These are phyloP conservation scores for Tylopilus sp. DNA, from an alignment of 1,284 basidiomycete species.

Conservation along the genomic window DNA sequence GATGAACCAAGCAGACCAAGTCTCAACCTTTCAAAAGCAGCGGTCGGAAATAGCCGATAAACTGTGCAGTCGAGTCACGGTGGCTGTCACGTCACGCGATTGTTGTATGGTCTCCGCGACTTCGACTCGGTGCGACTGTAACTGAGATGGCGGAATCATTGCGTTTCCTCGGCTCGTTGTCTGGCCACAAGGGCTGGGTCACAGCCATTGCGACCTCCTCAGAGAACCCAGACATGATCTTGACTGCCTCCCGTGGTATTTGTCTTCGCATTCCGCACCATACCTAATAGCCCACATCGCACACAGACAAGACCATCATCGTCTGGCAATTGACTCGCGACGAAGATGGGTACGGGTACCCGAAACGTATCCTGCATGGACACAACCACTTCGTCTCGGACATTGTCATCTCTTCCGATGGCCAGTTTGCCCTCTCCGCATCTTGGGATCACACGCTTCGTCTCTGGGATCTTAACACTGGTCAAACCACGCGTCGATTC, in stretches of 20 bases:
- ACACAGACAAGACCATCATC: slow-evolving; percentile 99
- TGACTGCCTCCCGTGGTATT: slow-evolving; percentile 94
- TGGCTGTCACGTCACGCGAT: slow-evolving; percentile 55
- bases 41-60: slow-evolving; percentile 34
- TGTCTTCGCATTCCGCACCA: slow-evolving; percentile 25
- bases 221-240: slow-evolving; percentile 96
- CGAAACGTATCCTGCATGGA: slow-evolving; percentile 96
- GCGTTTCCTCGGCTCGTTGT: slow-evolving; percentile 88
- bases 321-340: slow-evolving; percentile 99
- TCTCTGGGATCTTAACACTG: slow-evolving; percentile 98
- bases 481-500: slow-evolving; percentile 91
- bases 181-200: slow-evolving; percentile 96
- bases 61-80: slow-evolving; percentile 51
- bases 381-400: slow-evolving; percentile 99
- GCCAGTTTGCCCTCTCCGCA: slow-evolving; percentile 98
- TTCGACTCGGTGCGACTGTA: slow-evolving; percentile 33
- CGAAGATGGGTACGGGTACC: slow-evolving; percentile 89
- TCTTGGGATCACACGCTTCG: slow-evolving; percentile 99
- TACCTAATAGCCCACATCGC: slow-evolving; percentile 20
- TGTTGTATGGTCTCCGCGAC: slow-evolving; percentile 26
- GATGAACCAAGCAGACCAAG: not conserved
- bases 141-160: slow-evolving; percentile 78
- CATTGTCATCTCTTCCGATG: slow-evolving; percentile 97
- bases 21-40: not conserved
- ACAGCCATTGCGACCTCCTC: slow-evolving; percentile 96